Evolutionary conservation across 352 stramenopile genomes (phyloP).

Genomic region (Globisporangium spiculum): DNA sequence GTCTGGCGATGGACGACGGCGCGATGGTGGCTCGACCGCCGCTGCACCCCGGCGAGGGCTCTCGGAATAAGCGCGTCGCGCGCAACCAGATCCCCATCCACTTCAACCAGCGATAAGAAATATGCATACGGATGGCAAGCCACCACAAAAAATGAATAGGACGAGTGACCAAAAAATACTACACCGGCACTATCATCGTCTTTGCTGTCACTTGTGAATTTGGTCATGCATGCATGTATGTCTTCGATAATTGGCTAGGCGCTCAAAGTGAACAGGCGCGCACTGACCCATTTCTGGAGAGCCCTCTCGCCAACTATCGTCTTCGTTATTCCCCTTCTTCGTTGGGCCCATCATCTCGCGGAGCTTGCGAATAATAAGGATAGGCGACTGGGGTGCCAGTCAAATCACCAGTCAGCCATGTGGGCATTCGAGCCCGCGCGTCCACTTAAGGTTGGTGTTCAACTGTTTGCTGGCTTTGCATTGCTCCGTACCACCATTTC

Average conservation of each 20-base stretch:
- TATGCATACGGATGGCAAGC: background rate
- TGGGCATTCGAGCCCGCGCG: conserved; percentile 15
- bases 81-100: conserved; percentile 66
- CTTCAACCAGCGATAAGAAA: conserved; percentile 29
- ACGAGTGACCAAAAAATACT: background rate
- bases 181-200: background rate
- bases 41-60: conserved; percentile 48
- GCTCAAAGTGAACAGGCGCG: background rate
- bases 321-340: background rate
- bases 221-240: background rate
- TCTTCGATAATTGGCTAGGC: background rate
- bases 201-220: background rate
- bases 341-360: background rate
- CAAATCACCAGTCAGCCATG: conserved; percentile 7
- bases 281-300: background rate
- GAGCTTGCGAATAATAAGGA: background rate
- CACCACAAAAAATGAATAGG: background rate
- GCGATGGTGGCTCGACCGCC: conserved; percentile 29
- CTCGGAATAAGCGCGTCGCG: conserved; percentile 76
- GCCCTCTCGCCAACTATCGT: background rate
- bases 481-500: background rate
- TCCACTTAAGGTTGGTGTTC: conserved; percentile 1
- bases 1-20: conserved; percentile 10
- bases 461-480: background rate
- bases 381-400: background rate